phyloP scores from a whole-genome alignment of 2,329 filamentous ascomycete genomes.

The Ilyonectria mors-panacis region DNA sequence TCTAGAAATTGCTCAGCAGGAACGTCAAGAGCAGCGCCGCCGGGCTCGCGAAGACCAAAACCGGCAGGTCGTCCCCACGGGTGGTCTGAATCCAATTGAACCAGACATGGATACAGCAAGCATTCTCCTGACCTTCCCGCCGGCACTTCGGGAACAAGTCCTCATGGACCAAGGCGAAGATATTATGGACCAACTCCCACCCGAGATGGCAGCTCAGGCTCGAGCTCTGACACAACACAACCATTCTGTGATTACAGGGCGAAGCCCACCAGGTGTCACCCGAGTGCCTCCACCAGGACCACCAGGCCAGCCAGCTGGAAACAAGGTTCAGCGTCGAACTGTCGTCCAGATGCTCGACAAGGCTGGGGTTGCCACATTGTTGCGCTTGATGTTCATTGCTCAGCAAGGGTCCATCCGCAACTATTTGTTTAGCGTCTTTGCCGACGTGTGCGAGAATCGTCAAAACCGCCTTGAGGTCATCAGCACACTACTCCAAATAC shows the following conservation, averaged over 20 bases:
- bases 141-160: conserved; percentile 86
- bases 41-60: conserved; percentile 87
- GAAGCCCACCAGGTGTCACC: conserved; percentile 48
- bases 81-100: conserved; percentile 63
- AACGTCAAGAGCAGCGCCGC: conserved; percentile 89
- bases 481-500: conserved; percentile 90
- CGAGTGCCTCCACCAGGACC: conserved; percentile 40
- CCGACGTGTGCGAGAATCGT: conserved; percentile 95
- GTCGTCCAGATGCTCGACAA: conserved; percentile 98
- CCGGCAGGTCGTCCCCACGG: conserved; percentile 71
- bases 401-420: conserved; percentile 89
- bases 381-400: conserved; percentile 98
- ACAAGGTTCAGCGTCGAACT: conserved; percentile 81
- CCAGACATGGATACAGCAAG: conserved; percentile 94
- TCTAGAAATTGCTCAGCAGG: conserved; percentile 90
- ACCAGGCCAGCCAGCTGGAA: conserved; percentile 62
- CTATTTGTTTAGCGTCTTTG: conserved; percentile 88
- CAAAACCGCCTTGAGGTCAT: conserved; percentile 96
- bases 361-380: conserved; percentile 91
- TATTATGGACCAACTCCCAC: conserved; percentile 85
- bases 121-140: conserved; percentile 91
- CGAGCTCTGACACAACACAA: conserved; percentile 73
- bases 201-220: conserved; percentile 88
- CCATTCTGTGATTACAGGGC: conserved; percentile 50
- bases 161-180: conserved; percentile 94